Evolutionary conservation across 139 green algal genomes (phyloP).

Genomic region (Auxenochlorella pyrenoidosa): DNA sequence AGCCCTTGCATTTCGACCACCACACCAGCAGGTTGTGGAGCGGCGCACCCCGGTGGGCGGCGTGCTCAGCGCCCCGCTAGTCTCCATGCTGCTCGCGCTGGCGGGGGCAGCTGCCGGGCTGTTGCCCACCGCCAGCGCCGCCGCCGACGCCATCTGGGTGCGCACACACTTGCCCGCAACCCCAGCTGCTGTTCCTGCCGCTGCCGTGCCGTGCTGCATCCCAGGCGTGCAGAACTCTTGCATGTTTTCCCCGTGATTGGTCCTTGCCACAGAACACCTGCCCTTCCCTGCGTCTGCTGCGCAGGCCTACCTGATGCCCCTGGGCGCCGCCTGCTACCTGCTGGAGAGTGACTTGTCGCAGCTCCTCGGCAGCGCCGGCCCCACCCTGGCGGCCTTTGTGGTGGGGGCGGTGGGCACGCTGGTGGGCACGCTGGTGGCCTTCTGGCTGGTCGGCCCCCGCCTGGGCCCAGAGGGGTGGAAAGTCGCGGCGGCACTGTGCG

Average conservation of each 20-base stretch:
- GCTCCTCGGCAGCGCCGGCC: slow-evolving; percentile 51
- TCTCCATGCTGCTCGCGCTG: slow-evolving; percentile 52
- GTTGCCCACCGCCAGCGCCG: slow-evolving; percentile 43
- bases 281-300: too few relatives aligned
- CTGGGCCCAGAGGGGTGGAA: slow-evolving; percentile 64
- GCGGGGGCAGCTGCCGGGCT: slow-evolving; percentile 31
- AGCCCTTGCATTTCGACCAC: not conserved
- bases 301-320: slow-evolving; percentile 64
- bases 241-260: too few relatives aligned
- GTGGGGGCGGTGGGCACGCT: slow-evolving; percentile 65
- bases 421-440: slow-evolving; percentile 63
- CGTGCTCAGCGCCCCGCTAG: slow-evolving; percentile 54
- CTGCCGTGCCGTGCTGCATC: too few relatives aligned
- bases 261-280: too few relatives aligned
- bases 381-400: slow-evolving; percentile 65
- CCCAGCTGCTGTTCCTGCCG: too few relatives aligned
- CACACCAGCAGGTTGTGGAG: slow-evolving; percentile 41
- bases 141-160: slow-evolving; percentile 63
- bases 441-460: slow-evolving; percentile 45
- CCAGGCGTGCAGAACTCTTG: too few relatives aligned
- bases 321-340: slow-evolving; percentile 70
- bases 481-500: slow-evolving; percentile 71
- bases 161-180: too few relatives aligned
- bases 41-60: slow-evolving; percentile 40
- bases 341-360: slow-evolving; percentile 69